These are phyloP conservation scores for Chlorella variabilis DNA, from an alignment of 163 green algal species.

Conservation along the genomic window DNA sequence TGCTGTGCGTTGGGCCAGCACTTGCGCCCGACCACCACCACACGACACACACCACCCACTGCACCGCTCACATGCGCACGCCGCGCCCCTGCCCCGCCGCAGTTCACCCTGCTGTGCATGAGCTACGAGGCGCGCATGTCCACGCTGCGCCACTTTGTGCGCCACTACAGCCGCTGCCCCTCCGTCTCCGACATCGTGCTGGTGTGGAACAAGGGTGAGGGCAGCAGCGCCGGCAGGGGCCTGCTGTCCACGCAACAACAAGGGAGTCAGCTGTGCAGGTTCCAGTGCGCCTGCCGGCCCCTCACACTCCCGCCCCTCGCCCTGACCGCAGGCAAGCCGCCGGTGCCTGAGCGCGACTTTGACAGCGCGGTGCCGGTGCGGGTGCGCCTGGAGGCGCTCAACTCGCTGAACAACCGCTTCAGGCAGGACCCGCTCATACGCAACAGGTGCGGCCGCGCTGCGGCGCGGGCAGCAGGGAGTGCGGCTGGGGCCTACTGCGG, in stretches of 20 bases:
- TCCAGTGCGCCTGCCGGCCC: too few relatives aligned
- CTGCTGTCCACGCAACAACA: too few relatives aligned
- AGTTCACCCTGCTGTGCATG: slow-evolving; percentile 49
- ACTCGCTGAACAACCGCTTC: slow-evolving; percentile 68
- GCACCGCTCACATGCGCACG: neutral
- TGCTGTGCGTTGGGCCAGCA: too few relatives aligned
- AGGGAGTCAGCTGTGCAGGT: too few relatives aligned
- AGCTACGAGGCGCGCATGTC: slow-evolving; percentile 44
- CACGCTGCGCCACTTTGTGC: slow-evolving; percentile 49
- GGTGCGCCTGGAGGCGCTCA: slow-evolving; percentile 49
- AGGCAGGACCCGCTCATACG: slow-evolving; percentile 40
- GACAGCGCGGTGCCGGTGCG: slow-evolving; percentile 45
- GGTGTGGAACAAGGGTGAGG: slow-evolving; percentile 58
- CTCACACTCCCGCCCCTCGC: neutral
- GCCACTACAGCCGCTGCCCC: slow-evolving; percentile 56
- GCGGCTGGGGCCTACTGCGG: too few relatives aligned
- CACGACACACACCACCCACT: neutral
- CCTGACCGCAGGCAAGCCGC: neutral
- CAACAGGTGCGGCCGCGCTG: slow-evolving; percentile 20
- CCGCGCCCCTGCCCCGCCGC: neutral
- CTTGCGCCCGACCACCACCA: too few relatives aligned
- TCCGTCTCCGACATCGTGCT: slow-evolving; percentile 57
- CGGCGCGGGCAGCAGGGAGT: too few relatives aligned
- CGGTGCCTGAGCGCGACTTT: slow-evolving; percentile 18
- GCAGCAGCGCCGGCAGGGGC: too few relatives aligned